Percentiles rank a stretch among this genome's conserved stretches.
phyloP scores from a whole-genome alignment of 108 stramenopile genomes.

The Stephanodiscus minutulus region DNA sequence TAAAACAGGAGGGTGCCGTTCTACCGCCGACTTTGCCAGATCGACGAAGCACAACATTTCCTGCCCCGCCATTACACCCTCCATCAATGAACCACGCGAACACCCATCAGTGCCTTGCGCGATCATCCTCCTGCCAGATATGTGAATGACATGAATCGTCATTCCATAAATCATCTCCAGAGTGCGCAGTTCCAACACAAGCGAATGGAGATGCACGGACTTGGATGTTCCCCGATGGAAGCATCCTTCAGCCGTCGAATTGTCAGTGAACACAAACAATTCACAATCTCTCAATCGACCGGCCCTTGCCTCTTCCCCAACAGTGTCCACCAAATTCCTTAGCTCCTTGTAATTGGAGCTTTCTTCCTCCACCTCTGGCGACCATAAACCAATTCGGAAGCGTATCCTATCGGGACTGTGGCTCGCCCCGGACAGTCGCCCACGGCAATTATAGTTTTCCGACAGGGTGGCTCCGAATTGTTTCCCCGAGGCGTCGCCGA shows the following conservation, averaged over 20 bases:
- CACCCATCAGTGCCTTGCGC: constrained; percentile 39
- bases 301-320: constrained; percentile 5
- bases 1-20: no score
- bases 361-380: constrained; percentile 1
- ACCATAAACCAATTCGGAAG: constrained; percentile 6
- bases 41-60: constrained; percentile 29
- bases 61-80: constrained; percentile 25
- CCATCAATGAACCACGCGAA: constrained; percentile 18
- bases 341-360: constrained; percentile 21
- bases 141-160: constrained; percentile 20
- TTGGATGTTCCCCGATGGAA: constrained; percentile 16
- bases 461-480: constrained; percentile 31
- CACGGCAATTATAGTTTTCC: neutral
- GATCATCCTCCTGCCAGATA: constrained; percentile 34
- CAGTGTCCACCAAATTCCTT: constrained; percentile 27
- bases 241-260: neutral
- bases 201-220: neutral
- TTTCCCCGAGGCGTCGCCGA: constrained; percentile 54
- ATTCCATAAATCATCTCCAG: constrained; percentile 15
- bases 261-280: constrained; percentile 24
- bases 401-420: neutral
- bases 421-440: neutral
- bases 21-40: neutral
- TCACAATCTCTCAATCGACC: constrained; percentile 9
- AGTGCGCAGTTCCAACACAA: neutral